Evolutionary conservation across 2,329 filamentous ascomycete genomes (phyloP), one percentile per base, ranked within the genome.

Genomic region (Epichloe elymi): DNA sequence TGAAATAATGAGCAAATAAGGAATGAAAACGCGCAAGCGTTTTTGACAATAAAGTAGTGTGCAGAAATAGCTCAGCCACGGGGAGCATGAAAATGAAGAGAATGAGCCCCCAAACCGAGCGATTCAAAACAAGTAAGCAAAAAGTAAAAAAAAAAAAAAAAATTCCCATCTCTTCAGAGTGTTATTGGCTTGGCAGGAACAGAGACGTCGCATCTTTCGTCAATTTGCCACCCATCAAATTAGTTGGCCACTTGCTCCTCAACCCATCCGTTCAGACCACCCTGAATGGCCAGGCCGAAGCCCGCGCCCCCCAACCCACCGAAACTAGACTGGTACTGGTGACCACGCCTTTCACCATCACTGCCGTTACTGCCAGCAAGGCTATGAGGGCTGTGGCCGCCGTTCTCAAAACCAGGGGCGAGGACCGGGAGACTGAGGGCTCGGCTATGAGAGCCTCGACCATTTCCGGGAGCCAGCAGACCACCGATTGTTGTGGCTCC

Each of bases 391-490:
- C 73, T 76, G 55, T 69, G 74, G 51, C 72, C 73, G 42, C 77
- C 76, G 49, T 82, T 82, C 65, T 82, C 78, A 50, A 81, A 79
- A 15, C 77, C 78, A 17, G 80, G 79, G 0, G 79, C 80, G 50
- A 85, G 75, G 5, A 78, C 80, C 1, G 93, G 93, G 61, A 98
- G 73, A 65, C 89, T 95, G 53, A 96, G 88, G 36, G 93, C 89
- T 38, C 93, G 84, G 62, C 81, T 91, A 67, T 84, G 80, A 55
- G 79, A 78, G 35, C 75, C 72, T 36, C 80, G 75, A 14, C 70
- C 65, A 50, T 79, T 83, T 48, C 80, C 80, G 2, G 87, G 86
- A 3, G 86, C 85, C 48, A 93, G 76, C 38, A 94, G 78, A 7
- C 86, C 85, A 42, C 85, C 85, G 54, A 90, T 84, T 1, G 83